Conservation (phyloP, 2,329 filamentous ascomycete species). For the Zasmidium cellare region DNA sequence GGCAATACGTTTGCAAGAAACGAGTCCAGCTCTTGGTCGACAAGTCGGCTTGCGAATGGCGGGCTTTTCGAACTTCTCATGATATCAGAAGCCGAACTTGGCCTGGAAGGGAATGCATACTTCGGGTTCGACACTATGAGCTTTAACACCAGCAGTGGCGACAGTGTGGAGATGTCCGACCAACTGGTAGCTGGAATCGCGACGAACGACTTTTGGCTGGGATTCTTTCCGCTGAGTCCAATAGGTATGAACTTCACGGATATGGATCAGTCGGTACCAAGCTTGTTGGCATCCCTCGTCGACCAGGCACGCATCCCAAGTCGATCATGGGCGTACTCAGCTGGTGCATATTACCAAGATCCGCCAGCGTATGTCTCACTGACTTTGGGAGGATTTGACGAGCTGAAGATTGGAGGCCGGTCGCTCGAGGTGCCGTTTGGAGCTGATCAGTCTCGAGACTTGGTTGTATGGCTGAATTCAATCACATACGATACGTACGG, state of each 20-base stretch:
- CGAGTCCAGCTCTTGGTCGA: constrained; percentile 38
- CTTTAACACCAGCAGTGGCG: constrained; percentile 18
- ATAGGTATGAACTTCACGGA: constrained; percentile 22
- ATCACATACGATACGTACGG: constrained; percentile 24
- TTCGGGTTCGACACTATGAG: constrained; percentile 39
- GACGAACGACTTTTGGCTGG: constrained; percentile 34
- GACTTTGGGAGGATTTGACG: constrained; percentile 44
- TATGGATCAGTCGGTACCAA: constrained; percentile 19
- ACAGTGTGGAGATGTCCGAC: constrained; percentile 27
- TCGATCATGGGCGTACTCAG: constrained; percentile 29
- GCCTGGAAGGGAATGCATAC: constrained; percentile 30
- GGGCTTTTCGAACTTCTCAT: constrained; percentile 30
- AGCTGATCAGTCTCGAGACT: no score
- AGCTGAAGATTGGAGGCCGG: constrained; percentile 35
- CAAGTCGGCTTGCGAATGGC: constrained; percentile 29
- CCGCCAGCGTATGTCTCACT: constrained; percentile 27
- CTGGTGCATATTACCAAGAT: constrained; percentile 28
- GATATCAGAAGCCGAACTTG: constrained; percentile 24
- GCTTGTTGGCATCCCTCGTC: constrained; percentile 19
- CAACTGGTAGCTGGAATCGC: constrained; percentile 32
- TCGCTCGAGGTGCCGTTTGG: constrained; percentile 5
- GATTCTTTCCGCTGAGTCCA: constrained; percentile 33
- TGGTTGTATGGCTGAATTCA: constrained; percentile 18
- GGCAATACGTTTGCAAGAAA: constrained; percentile 35
- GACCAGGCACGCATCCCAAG: not conserved